Evolutionary conservation across 164 flowering plant genomes (phyloP).

Genomic region (Magnolia sinica): DNA sequence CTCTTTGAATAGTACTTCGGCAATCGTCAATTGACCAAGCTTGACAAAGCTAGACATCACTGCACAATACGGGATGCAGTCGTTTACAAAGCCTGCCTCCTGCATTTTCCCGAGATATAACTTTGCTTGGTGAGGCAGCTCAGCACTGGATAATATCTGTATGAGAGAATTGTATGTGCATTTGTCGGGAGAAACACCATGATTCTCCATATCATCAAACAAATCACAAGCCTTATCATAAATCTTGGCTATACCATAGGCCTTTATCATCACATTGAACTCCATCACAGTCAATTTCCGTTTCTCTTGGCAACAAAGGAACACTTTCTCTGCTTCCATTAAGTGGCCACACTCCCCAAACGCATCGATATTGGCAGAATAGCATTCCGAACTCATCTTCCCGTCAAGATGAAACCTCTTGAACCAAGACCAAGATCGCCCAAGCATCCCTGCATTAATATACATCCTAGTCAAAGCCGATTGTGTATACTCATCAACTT

Average conservation of each 20-base stretch:
- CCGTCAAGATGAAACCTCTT: constrained; percentile 62
- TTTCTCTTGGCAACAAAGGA: constrained; percentile 52
- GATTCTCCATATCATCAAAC: constrained; percentile 61
- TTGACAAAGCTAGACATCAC: constrained; percentile 74
- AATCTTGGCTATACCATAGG: constrained; percentile 68
- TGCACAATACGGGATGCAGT: constrained; percentile 79
- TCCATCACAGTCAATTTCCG: constrained; percentile 51
- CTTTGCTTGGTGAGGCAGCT: constrained; percentile 53
- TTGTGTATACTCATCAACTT: constrained; percentile 85
- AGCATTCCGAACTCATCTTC: constrained; percentile 78
- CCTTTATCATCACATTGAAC: constrained; percentile 96
- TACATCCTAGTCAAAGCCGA: constrained; percentile 89
- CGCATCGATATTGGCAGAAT: constrained; percentile 91
- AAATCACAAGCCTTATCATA: constrained; percentile 64
- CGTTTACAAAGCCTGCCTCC: constrained; percentile 47
- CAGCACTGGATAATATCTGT: constrained; percentile 68
- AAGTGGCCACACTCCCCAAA: constrained; percentile 75
- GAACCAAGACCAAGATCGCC: constrained; percentile 87
- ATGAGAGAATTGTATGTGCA: constrained; percentile 72
- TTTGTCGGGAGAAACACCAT: constrained; percentile 65
- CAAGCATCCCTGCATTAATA: constrained; percentile 66
- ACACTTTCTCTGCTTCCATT: constrained; percentile 71
- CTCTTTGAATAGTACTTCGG: constrained; percentile 56
- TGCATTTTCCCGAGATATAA: constrained; percentile 69
- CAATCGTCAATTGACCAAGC: constrained; percentile 52